Percentiles rank a stretch among this genome's conserved stretches.
Evolutionary conservation across 2,329 filamentous ascomycete species (phyloP).

Genomic region (Trichoderma oligosporum): DNA sequence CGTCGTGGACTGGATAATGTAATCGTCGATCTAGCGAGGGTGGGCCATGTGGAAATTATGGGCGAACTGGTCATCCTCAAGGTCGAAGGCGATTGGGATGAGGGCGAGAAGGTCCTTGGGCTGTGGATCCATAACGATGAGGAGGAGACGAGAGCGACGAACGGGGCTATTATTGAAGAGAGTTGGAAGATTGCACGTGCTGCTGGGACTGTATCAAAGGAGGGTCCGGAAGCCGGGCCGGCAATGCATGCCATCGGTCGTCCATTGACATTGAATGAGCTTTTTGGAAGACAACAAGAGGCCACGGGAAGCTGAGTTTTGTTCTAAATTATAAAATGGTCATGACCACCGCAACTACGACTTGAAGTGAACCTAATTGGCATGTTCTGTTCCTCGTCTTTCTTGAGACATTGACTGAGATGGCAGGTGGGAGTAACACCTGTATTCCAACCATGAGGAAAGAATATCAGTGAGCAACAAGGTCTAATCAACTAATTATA

Average conservation of each 20-base stretch:
- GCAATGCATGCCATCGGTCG: slow-evolving; percentile 45
- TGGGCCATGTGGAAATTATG: slow-evolving; percentile 61
- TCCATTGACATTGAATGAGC: slow-evolving; percentile 43
- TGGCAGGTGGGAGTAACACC: no score
- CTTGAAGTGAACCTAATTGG: neutral
- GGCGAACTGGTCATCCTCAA: slow-evolving; percentile 52
- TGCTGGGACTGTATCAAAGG: slow-evolving; percentile 28
- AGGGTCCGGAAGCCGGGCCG: slow-evolving; percentile 37
- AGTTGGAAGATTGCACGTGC: slow-evolving; percentile 40
- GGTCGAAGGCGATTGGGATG: slow-evolving; percentile 35
- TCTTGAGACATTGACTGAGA: no score
- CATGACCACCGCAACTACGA: neutral
- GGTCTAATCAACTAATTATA: no score
- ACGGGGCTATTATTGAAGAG: slow-evolving; percentile 41
- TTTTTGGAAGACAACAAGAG: slow-evolving; percentile 38
- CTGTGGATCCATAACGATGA: slow-evolving; percentile 54
- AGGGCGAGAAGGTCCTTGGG: slow-evolving; percentile 44
- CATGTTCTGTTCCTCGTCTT: no score
- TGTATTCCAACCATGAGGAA: no score
- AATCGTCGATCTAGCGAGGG: slow-evolving; percentile 58
- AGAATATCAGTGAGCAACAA: no score
- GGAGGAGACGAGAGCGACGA: slow-evolving; percentile 42
- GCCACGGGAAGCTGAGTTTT: neutral
- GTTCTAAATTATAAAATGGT: neutral
- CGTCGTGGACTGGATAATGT: slow-evolving; percentile 68